These are phyloP conservation scores for Pueraria montana DNA, from an alignment of 306 rosid species.

Conservation along the genomic window DNA sequence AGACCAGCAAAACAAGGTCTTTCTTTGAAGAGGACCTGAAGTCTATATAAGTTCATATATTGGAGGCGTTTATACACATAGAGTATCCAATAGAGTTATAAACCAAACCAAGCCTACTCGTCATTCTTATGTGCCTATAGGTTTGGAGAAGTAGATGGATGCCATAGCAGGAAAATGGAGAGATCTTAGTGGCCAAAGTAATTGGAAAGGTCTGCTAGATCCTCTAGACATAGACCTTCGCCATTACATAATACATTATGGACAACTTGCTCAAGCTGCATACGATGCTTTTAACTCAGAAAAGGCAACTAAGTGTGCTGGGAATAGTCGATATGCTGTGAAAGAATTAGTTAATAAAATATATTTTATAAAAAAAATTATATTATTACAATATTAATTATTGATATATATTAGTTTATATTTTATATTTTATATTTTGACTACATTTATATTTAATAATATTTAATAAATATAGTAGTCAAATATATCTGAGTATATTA, in stretches of 20 bases:
- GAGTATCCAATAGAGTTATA: neutral
- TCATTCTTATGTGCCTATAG: neutral
- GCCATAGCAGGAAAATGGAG: slow-evolving; percentile 38
- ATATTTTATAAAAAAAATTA: no score
- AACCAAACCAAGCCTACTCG: neutral
- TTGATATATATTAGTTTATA: no score
- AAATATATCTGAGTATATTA: no score
- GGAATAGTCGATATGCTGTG: slow-evolving; percentile 58
- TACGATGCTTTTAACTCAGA: slow-evolving; percentile 77
- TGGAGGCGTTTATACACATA: neutral
- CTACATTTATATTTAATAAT: no score
- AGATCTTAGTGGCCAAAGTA: slow-evolving; percentile 61
- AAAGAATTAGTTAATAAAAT: no score
- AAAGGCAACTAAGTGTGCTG: slow-evolving; percentile 59
- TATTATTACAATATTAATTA: no score
- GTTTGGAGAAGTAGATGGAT: neutral
- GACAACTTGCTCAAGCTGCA: slow-evolving; percentile 72
- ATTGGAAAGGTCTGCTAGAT: slow-evolving; percentile 68
- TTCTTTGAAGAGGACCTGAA: neutral
- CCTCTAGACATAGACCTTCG: slow-evolving; percentile 75
- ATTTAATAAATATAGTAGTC: no score
- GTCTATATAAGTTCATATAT: neutral
- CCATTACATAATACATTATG: slow-evolving; percentile 59
- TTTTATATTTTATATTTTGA: no score
- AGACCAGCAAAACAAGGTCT: neutral